Conservation (phyloP, 2,329 filamentous ascomycete genomes). For the Aspergillus sp. region DNA sequence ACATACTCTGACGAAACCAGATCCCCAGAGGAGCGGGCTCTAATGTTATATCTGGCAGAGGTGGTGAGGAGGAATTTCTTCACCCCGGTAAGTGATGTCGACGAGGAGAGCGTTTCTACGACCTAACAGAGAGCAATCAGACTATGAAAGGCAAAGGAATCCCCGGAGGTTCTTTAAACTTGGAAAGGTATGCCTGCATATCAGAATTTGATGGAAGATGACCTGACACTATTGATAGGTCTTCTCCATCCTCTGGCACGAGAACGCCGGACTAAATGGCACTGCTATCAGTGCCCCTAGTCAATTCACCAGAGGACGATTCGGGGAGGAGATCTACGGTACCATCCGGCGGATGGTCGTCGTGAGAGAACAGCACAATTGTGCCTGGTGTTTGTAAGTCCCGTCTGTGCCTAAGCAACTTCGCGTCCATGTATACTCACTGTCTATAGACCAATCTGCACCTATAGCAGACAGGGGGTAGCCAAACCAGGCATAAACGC, state of each 20-base stretch:
- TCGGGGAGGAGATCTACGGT: slow-evolving; percentile 17
- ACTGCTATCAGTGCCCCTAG: slow-evolving; percentile 3
- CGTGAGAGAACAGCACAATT: slow-evolving; percentile 15
- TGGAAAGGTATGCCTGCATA: slow-evolving; percentile 9
- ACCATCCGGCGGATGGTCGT: slow-evolving; percentile 27
- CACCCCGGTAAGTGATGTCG: neutral
- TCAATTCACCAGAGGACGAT: slow-evolving; percentile 11
- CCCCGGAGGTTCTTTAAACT: slow-evolving; percentile 9
- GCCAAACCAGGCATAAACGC: slow-evolving; percentile 27
- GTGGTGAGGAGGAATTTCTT: too few relatives aligned
- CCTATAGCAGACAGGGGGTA: slow-evolving; percentile 29
- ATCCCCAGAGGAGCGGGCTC: too few relatives aligned
- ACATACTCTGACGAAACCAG: too few relatives aligned
- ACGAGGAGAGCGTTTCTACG: neutral
- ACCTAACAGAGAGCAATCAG: too few relatives aligned
- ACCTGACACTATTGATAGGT: slow-evolving; percentile 10
- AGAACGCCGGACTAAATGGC: slow-evolving; percentile 14
- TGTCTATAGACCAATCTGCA: slow-evolving; percentile 28
- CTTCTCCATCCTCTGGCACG: slow-evolving; percentile 24
- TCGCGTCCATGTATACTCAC: neutral
- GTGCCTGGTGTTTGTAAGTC: slow-evolving; percentile 27
- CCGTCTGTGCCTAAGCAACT: neutral
- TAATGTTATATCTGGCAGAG: neutral
- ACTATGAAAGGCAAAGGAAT: slow-evolving; percentile 2
- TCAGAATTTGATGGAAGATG: neutral